A percentile compares a stretch with the other conserved stretches of the same genome.
phyloP scores from a whole-genome alignment of 2,329 filamentous ascomycete genomes.

The Colletotrichum phormii region DNA sequence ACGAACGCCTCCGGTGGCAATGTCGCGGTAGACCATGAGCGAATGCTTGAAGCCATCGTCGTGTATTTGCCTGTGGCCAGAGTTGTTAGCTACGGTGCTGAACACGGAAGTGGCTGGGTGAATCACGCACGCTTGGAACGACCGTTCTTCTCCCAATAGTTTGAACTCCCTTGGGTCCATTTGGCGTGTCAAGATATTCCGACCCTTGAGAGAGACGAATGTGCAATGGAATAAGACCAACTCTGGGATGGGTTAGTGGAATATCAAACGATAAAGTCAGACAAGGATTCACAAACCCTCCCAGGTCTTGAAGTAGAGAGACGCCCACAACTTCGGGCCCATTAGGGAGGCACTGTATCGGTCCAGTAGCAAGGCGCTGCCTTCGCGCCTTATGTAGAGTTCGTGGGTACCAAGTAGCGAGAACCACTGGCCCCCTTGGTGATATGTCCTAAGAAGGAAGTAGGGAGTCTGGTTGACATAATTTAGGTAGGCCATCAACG shows the following conservation, averaged over 20 bases:
- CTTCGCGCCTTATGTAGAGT: slow-evolving; percentile 62
- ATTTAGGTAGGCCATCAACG: slow-evolving; percentile 64
- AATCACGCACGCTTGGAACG: slow-evolving; percentile 68
- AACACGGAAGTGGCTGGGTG: not conserved
- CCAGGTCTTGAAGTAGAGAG: slow-evolving; percentile 68
- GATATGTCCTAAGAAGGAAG: slow-evolving; percentile 58
- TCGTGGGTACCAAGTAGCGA: slow-evolving; percentile 65
- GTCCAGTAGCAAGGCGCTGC: slow-evolving; percentile 61
- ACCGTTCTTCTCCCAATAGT: slow-evolving; percentile 59
- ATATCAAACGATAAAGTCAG: slow-evolving; percentile 5
- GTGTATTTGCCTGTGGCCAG: slow-evolving; percentile 59
- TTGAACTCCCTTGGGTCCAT: slow-evolving; percentile 59
- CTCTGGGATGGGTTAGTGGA: slow-evolving; percentile 52
- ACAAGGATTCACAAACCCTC: slow-evolving; percentile 58
- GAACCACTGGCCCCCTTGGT: slow-evolving; percentile 55
- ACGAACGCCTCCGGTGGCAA: slow-evolving; percentile 58
- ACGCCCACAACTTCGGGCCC: slow-evolving; percentile 64
- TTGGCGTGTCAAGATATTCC: slow-evolving; percentile 57
- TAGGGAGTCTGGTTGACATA: slow-evolving; percentile 56
- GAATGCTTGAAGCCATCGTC: slow-evolving; percentile 67
- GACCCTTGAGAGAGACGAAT: slow-evolving; percentile 67
- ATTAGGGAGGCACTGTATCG: slow-evolving; percentile 60
- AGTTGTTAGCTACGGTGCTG: not conserved
- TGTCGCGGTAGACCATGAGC: slow-evolving; percentile 66
- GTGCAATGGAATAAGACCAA: slow-evolving; percentile 70